Evolutionary conservation across 2,329 filamentous ascomycete species (phyloP), one percentile per base, ranked within the genome.

Genomic region (Arthroderma uncinatum): DNA sequence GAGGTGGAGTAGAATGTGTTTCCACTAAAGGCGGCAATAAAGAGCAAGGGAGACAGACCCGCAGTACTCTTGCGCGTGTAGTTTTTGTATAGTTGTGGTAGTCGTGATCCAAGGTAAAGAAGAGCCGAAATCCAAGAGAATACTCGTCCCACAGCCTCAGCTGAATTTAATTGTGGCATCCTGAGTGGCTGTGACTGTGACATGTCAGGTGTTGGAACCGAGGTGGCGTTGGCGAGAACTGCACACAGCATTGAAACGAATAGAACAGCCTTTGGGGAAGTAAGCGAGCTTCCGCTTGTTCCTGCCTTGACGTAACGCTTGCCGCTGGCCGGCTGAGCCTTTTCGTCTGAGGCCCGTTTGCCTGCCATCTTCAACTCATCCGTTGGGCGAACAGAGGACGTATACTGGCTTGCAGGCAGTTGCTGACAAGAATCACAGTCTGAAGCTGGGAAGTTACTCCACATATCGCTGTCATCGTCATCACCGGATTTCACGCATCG

Each of bases 11-110:
- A 86, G 73, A 85, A 85, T 42, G 84, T 70, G 64, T 86, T 86
- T 2, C 83, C 83, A 64, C 79, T 79, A 66, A 86, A 86, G 2
- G 83, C 83, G 4, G 83, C 83, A 39, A 79, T 72, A 71, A 86
- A 86, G 53, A 86, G 76, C 0, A 80, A 70, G 0, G 82, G 82
- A 0, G 78, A 82, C 7, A 86, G 77, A 2, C 83, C 83, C 1
- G 82, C 76, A 9, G 83, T 85, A 44, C 81, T 84, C 64, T 80
- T 79, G 53, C 82, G 80, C 54, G 73, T 64, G 65, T 81, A 79
- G 69, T 86, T 86, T 64, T 84, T 83, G 73, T 82, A 80, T 37
- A 86, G 76, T 65, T 86, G 83, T 0, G 83, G 83, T 56, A 84
- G 69, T 23, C 81, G 78, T 30, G 81, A 83, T 61, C 73, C 75